A percentile compares a stretch with the other conserved stretches of the same genome.
phyloP scores from a whole-genome alignment of 2,329 filamentous ascomycete genomes.

The Daldinia eschscholtzii region DNA sequence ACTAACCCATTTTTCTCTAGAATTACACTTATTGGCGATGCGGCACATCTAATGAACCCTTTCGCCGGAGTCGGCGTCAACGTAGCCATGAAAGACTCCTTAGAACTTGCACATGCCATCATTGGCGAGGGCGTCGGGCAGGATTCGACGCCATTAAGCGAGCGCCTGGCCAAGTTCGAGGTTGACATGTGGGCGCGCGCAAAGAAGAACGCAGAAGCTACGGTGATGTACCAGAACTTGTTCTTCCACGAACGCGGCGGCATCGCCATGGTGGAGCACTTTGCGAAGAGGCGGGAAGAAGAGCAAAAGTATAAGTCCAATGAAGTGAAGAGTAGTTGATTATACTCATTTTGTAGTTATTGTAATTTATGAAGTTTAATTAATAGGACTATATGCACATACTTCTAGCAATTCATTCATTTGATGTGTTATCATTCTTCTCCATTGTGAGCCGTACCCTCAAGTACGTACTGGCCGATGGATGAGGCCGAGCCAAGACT shows the following conservation, averaged over 20 bases:
- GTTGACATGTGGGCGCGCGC: conserved; percentile 5
- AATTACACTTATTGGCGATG: conserved; percentile 1
- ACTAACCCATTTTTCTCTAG: conserved; percentile 1
- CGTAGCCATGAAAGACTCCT: conserved; percentile 6
- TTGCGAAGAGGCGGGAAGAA: conserved; percentile 7
- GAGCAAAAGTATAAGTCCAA: not conserved
- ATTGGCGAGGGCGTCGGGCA: not conserved
- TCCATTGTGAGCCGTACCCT: not conserved
- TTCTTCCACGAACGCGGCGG: conserved; percentile 7
- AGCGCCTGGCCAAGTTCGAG: not conserved
- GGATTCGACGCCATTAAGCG: not conserved
- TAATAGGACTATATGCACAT: not conserved
- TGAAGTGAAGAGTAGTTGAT: not conserved
- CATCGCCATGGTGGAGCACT: conserved; percentile 8
- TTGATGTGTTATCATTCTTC: not conserved
- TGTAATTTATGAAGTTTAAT: not conserved
- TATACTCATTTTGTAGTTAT: not conserved
- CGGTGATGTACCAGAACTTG: conserved; percentile 1
- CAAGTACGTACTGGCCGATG: not conserved
- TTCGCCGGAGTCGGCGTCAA: conserved; percentile 8
- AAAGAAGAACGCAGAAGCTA: conserved; percentile 10
- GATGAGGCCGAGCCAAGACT: conserved; percentile 4
- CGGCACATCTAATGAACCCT: conserved; percentile 2
- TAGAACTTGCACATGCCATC: conserved; percentile 9
- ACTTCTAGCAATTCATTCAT: not conserved